Conservation (phyloP, 164 flowering plant species). For the Euptelea pleiosperma region DNA sequence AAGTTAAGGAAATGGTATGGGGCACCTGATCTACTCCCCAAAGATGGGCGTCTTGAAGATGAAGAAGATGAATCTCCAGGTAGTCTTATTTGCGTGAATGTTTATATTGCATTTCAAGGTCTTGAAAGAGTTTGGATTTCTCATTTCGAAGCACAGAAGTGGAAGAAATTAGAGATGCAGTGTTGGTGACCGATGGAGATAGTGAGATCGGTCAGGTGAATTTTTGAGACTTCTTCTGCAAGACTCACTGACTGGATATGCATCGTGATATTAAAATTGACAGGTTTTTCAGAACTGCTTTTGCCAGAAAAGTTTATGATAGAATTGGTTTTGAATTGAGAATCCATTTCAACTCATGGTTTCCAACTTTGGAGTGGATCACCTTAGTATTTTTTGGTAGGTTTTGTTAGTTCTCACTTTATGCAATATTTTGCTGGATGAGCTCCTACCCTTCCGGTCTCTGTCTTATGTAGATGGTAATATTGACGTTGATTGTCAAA, state of each 20-base stretch:
- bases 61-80: slow-evolving; percentile 57
- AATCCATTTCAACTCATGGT: too few relatives aligned
- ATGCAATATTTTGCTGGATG: too few relatives aligned
- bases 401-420: too few relatives aligned
- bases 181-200: slow-evolving; percentile 90
- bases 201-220: slow-evolving; percentile 89
- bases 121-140: not conserved
- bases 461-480: slow-evolving; percentile 69
- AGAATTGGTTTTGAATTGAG: too few relatives aligned
- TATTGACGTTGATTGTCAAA: slow-evolving; percentile 76
- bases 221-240: not conserved
- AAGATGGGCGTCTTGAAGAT: slow-evolving; percentile 49
- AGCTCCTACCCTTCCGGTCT: slow-evolving; percentile 18
- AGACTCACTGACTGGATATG: too few relatives aligned
- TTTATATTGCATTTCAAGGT: not conserved
- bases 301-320: too few relatives aligned
- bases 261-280: too few relatives aligned
- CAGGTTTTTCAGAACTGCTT: too few relatives aligned
- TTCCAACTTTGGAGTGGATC: too few relatives aligned
- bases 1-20: slow-evolving; percentile 98
- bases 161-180: slow-evolving; percentile 75
- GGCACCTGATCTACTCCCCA: slow-evolving; percentile 70
- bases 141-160: slow-evolving; percentile 31
- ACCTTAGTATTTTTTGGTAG: too few relatives aligned
- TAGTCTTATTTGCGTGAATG: slow-evolving; percentile 13